phyloP scores from a whole-genome alignment of 2,329 filamentous ascomycete genomes.

The Diplodia sapinea region DNA sequence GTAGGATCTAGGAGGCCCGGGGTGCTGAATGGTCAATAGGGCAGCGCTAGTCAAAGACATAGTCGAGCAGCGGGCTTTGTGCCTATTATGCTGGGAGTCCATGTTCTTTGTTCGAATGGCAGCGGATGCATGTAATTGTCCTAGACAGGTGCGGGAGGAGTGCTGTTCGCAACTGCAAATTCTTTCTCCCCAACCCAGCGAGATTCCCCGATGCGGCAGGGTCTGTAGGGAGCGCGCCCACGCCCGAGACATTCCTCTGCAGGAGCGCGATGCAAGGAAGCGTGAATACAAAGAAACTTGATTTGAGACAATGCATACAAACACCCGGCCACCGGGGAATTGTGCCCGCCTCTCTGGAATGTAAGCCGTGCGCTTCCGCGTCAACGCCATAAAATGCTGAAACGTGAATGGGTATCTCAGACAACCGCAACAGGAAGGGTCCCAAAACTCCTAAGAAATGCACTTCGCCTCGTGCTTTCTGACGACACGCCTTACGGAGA shows the following conservation, averaged over 20 bases:
- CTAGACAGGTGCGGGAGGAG: slow-evolving; percentile 42
- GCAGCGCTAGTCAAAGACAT: slow-evolving; percentile 31
- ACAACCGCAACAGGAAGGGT: slow-evolving; percentile 20
- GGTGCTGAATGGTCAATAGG: slow-evolving; percentile 31
- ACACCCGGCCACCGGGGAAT: slow-evolving; percentile 29
- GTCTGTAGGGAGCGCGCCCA: slow-evolving; percentile 36
- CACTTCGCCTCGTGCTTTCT: slow-evolving; percentile 7
- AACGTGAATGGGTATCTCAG: slow-evolving; percentile 32
- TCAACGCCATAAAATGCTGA: slow-evolving; percentile 32
- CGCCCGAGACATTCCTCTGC: slow-evolving; percentile 44
- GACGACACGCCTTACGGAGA: slow-evolving; percentile 4
- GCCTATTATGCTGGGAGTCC: slow-evolving; percentile 40
- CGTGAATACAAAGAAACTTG: slow-evolving; percentile 37
- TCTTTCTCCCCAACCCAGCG: slow-evolving; percentile 23
- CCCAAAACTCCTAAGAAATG: slow-evolving; percentile 29
- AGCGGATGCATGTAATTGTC: slow-evolving; percentile 46
- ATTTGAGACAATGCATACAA: slow-evolving; percentile 33
- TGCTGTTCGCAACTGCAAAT: slow-evolving; percentile 38
- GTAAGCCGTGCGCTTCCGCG: slow-evolving; percentile 25
- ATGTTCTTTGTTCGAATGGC: slow-evolving; percentile 39
- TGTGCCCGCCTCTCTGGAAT: slow-evolving; percentile 30
- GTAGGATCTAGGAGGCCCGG: not conserved
- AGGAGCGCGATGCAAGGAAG: slow-evolving; percentile 43
- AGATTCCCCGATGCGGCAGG: slow-evolving; percentile 44
- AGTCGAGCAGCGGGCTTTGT: slow-evolving; percentile 40